phyloP scores from a whole-genome alignment of 78 protist species.

The Cyanophora paradoxa region DNA sequence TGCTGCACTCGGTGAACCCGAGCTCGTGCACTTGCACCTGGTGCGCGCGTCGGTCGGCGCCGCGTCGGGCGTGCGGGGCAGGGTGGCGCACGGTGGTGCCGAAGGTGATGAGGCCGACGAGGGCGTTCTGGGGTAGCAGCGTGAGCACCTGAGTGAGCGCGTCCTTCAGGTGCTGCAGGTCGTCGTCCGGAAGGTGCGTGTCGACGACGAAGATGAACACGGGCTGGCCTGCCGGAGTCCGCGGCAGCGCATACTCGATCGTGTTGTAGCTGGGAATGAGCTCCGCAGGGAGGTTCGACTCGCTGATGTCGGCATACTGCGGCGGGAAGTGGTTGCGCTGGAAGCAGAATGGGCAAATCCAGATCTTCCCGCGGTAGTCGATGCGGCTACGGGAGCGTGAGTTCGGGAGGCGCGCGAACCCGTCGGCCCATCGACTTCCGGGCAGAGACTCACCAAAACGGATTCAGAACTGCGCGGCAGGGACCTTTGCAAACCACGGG shows the following conservation, averaged over 20 bases:
- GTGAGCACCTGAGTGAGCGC: conserved; percentile 69
- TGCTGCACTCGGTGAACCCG: conserved; percentile 52
- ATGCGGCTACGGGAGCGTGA: conserved; percentile 54
- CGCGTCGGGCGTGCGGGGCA: neutral
- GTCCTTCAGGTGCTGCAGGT: conserved; percentile 75
- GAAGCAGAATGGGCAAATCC: conserved; percentile 89
- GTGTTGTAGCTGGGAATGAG: conserved; percentile 70
- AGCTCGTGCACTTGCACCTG: conserved; percentile 81
- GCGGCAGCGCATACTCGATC: conserved; percentile 68
- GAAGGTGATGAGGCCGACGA: conserved; percentile 91
- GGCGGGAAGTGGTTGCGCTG: conserved; percentile 85
- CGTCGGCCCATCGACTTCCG: neutral
- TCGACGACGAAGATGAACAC: conserved; percentile 85
- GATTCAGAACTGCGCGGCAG: conserved; percentile 82
- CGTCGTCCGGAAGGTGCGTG: conserved; percentile 71
- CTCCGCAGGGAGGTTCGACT: conserved; percentile 80
- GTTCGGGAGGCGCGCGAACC: too few relatives aligned
- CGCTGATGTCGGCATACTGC: conserved; percentile 69
- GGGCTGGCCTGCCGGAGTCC: conserved; percentile 52
- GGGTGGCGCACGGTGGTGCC: conserved; percentile 71
- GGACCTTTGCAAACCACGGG: conserved; percentile 72
- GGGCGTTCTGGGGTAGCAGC: conserved; percentile 74
- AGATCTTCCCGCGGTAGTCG: conserved; percentile 50
- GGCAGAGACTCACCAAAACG: conserved; percentile 63
- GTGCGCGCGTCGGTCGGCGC: too few relatives aligned